phyloP scores from a whole-genome alignment of 768 basidiomycete genomes.

The Auricularia cornea region DNA sequence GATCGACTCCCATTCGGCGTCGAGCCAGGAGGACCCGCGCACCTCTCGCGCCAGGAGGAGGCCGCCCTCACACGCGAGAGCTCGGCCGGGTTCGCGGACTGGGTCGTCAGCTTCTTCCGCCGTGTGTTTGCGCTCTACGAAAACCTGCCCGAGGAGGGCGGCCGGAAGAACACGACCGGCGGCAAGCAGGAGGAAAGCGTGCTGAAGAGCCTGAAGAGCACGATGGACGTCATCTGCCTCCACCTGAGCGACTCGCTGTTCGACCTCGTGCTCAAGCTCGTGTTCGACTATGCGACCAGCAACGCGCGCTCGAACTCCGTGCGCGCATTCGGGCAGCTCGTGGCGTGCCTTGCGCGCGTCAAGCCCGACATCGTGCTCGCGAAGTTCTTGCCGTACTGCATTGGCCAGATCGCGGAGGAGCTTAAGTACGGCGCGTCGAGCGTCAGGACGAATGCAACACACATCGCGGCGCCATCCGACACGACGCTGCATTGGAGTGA shows the following conservation, averaged over 20 bases:
- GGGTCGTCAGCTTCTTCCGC: slow-evolving; percentile 71
- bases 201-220: slow-evolving; percentile 69
- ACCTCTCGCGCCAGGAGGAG: slow-evolving; percentile 56
- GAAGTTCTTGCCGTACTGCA: slow-evolving; percentile 74
- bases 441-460: slow-evolving; percentile 67
- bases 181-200: slow-evolving; percentile 76
- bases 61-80: slow-evolving; percentile 67
- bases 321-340: slow-evolving; percentile 78
- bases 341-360: slow-evolving; percentile 75
- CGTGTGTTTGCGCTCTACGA: slow-evolving; percentile 78
- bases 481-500: slow-evolving; percentile 91
- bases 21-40: slow-evolving; percentile 31
- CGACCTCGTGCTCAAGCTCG: slow-evolving; percentile 75
- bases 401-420: slow-evolving; percentile 71
- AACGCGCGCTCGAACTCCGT: slow-evolving; percentile 90
- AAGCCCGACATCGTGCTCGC: slow-evolving; percentile 67
- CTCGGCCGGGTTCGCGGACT: slow-evolving; percentile 78
- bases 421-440: slow-evolving; percentile 86
- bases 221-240: slow-evolving; percentile 72
- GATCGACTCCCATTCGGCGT: slow-evolving; percentile 44
- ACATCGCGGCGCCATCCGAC: slow-evolving; percentile 68
- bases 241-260: slow-evolving; percentile 74
- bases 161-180: slow-evolving; percentile 74
- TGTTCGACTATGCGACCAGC: slow-evolving; percentile 80
- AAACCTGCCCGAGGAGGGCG: slow-evolving; percentile 92